phyloP scores from a whole-genome alignment of 2,329 filamentous ascomycete genomes.

The Monosporascus ibericus region DNA sequence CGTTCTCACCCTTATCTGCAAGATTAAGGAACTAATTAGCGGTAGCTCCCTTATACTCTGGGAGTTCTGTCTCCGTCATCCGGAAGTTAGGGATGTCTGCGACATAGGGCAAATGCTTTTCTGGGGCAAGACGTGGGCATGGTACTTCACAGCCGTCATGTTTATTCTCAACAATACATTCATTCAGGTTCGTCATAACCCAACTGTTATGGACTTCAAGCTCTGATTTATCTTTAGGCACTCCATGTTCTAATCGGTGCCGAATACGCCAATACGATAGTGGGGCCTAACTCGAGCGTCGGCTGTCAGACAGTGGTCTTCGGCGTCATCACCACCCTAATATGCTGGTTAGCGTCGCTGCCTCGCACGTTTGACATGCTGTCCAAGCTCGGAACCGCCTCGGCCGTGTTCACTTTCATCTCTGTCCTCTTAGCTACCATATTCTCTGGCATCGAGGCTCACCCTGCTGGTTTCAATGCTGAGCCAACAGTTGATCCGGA shows the following conservation, averaged over 20 bases:
- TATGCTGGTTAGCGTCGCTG: slow-evolving; percentile 74
- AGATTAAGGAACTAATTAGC: not conserved
- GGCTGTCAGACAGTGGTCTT: slow-evolving; percentile 73
- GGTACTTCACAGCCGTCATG: slow-evolving; percentile 70
- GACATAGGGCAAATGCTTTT: slow-evolving; percentile 96
- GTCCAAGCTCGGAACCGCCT: slow-evolving; percentile 70
- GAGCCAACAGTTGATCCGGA: slow-evolving; percentile 31
- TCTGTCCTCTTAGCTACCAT: slow-evolving; percentile 79
- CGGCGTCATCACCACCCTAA: slow-evolving; percentile 63
- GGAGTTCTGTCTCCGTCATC: slow-evolving; percentile 87
- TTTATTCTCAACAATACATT: slow-evolving; percentile 93
- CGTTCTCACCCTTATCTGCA: slow-evolving; percentile 37
- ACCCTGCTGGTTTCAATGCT: slow-evolving; percentile 62
- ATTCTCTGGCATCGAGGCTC: slow-evolving; percentile 70
- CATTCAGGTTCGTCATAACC: slow-evolving; percentile 55
- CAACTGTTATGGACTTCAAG: slow-evolving; percentile 3
- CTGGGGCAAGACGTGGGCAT: slow-evolving; percentile 71
- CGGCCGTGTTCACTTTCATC: slow-evolving; percentile 83
- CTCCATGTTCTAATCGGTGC: slow-evolving; percentile 80
- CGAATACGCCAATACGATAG: slow-evolving; percentile 88
- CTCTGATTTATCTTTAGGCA: slow-evolving; percentile 39
- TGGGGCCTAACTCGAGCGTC: slow-evolving; percentile 53
- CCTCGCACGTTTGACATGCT: slow-evolving; percentile 80
- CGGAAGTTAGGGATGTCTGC: slow-evolving; percentile 86
- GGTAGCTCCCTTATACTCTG: slow-evolving; percentile 19